These are phyloP conservation scores for Gyrodon lividus DNA, from an alignment of 768 basidiomycete species.

Conservation along the genomic window DNA sequence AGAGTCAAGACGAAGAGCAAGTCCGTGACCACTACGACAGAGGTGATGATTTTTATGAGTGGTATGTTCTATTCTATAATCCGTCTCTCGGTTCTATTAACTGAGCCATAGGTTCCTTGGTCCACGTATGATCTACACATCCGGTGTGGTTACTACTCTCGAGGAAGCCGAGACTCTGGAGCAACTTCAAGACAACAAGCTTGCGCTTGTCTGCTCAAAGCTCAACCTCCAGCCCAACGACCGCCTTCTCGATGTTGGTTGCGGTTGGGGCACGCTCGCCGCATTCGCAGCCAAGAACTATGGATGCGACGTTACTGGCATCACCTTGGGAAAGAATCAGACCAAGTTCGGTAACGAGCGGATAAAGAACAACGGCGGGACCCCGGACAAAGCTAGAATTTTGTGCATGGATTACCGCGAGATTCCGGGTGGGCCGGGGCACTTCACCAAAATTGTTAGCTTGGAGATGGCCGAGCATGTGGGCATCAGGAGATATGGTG, in stretches of 20 bases:
- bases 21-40: slow-evolving; percentile 96
- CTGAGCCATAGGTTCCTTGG: slow-evolving; percentile 73
- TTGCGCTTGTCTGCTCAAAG: slow-evolving; percentile 93
- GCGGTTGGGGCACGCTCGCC: slow-evolving; percentile 95
- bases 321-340: slow-evolving; percentile 90
- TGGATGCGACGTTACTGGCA: slow-evolving; percentile 92
- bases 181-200: slow-evolving; percentile 97
- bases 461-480: slow-evolving; percentile 99
- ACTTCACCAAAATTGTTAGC: slow-evolving; percentile 91
- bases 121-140: slow-evolving; percentile 97
- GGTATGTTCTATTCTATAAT: slow-evolving; percentile 42
- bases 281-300: slow-evolving; percentile 98
- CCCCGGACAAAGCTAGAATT: slow-evolving; percentile 77
- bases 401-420: slow-evolving; percentile 93
- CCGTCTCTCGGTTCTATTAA: not conserved
- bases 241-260: slow-evolving; percentile 80
- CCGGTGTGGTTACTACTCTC: slow-evolving; percentile 77
- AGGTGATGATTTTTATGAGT: slow-evolving; percentile 94
- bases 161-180: slow-evolving; percentile 81
- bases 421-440: slow-evolving; percentile 70
- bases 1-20: slow-evolving; percentile 90
- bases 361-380: slow-evolving; percentile 74
- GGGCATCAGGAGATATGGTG: slow-evolving; percentile 86
- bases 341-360: slow-evolving; percentile 89
- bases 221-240: slow-evolving; percentile 86